These are phyloP conservation scores for Chaetomium tenue DNA, from an alignment of 495 filamentous ascomycete genomes.

Conservation along the genomic window DNA sequence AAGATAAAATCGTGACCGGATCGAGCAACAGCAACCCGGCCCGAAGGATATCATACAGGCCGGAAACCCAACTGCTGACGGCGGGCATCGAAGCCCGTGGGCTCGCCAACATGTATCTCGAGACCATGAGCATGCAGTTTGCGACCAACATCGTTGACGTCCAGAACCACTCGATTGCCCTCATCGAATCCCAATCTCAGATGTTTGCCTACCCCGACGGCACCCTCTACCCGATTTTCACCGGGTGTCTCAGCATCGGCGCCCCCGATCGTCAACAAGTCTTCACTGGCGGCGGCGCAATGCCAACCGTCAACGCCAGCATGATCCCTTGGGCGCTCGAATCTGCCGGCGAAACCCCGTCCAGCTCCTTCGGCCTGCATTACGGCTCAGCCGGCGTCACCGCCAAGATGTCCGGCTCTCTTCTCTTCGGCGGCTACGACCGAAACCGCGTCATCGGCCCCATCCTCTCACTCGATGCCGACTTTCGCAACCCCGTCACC, in stretches of 20 bases:
- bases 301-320: slow-evolving; percentile 2
- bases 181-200: slow-evolving; percentile 1
- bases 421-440: slow-evolving; percentile 17
- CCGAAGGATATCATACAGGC: not conserved
- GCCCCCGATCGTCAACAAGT: not conserved
- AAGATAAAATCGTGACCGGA: not conserved
- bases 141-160: not conserved
- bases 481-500: not conserved
- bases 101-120: not conserved
- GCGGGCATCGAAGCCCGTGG: not conserved
- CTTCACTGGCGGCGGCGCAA: not conserved
- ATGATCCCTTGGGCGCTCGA: slow-evolving; percentile 11
- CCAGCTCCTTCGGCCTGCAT: slow-evolving; percentile 11
- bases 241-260: slow-evolving; percentile 9
- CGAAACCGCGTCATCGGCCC: slow-evolving; percentile 8
- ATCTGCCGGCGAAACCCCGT: not conserved
- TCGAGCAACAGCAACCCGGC: not conserved
- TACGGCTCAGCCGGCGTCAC: not conserved
- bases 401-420: slow-evolving; percentile 5
- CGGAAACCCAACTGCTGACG: not conserved
- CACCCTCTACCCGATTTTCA: slow-evolving; percentile 12
- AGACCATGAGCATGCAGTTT: not conserved
- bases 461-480: not conserved
- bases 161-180: not conserved
- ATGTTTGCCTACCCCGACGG: slow-evolving; percentile 5